phyloP scores from a whole-genome alignment of 1,284 basidiomycete species.

The Xerocomus amazonicus region DNA sequence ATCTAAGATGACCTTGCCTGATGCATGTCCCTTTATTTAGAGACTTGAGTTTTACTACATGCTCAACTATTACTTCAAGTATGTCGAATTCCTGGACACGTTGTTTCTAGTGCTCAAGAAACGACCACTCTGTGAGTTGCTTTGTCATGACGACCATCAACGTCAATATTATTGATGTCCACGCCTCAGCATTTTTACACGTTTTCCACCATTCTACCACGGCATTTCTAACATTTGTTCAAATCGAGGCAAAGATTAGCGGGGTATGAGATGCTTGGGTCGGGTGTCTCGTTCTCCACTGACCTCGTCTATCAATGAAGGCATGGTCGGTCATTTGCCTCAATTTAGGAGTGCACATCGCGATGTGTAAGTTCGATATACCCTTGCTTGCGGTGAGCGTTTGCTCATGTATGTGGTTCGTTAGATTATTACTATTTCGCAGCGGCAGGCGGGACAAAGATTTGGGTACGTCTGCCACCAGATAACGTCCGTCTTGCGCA shows the following conservation, averaged over 20 bases:
- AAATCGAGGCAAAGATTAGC: slow-evolving; percentile 85
- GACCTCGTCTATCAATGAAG: slow-evolving; percentile 37
- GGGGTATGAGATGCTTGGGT: slow-evolving; percentile 50
- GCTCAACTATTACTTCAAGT: slow-evolving; percentile 97
- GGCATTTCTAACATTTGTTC: slow-evolving; percentile 88
- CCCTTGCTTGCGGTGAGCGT: not conserved
- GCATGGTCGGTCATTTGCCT: slow-evolving; percentile 93
- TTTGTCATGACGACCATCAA: not conserved
- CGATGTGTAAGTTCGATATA: slow-evolving; percentile 79
- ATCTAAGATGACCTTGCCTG: slow-evolving; percentile 5
- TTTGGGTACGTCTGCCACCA: slow-evolving; percentile 66
- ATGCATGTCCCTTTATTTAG: slow-evolving; percentile 43
- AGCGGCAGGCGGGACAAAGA: slow-evolving; percentile 87
- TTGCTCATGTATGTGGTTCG: slow-evolving; percentile 3
- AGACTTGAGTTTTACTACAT: slow-evolving; percentile 91
- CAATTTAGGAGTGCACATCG: slow-evolving; percentile 91
- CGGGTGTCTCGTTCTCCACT: slow-evolving; percentile 9
- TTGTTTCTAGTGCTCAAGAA: slow-evolving; percentile 96
- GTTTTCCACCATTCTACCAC: slow-evolving; percentile 98
- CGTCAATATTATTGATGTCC: not conserved
- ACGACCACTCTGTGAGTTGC: slow-evolving; percentile 80
- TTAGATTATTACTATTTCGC: slow-evolving; percentile 96
- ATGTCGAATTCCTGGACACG: slow-evolving; percentile 90
- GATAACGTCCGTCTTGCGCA: not conserved
- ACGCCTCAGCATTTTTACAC: slow-evolving; percentile 80